Base-by-base conservation (phyloP, 2,329 filamentous ascomycete species). In the Fusarium buharicum region DNA sequence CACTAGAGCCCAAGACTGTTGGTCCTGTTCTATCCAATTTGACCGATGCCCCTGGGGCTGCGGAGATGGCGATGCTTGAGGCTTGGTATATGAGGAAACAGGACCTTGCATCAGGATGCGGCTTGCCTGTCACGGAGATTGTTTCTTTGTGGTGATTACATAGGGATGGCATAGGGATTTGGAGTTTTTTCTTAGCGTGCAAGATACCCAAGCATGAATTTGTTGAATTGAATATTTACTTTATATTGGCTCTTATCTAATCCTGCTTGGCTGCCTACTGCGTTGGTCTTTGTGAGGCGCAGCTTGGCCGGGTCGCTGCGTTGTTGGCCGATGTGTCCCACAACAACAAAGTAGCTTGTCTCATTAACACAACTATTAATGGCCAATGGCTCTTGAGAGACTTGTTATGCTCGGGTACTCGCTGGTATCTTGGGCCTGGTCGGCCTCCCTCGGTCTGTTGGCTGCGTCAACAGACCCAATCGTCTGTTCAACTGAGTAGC, bases 21-120 rank as follows among this genome's bases (percentile, higher is more conserved):
- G 57, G 61, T 4, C 44, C 53, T 1, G 17, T 54, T 1, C 18
- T 64, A 4, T 50, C 61, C 1, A 64, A 55, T 7, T 7, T 56
- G 38, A 55, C 55, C 2, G 60, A 62, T 9, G 12, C 37, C 10
- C 28, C 45, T 4, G 64, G 62, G 12, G 48, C 54, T 28, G 24
- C 36, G 18, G 69, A 70, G 44, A 50, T 71, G 56, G 43, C 54
- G 4, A 28, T 70, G 37, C 43, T 71, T 1, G 61, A 71, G 46
- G 63, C 60, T 4, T 71, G 69, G 69, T 66, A 71, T 40, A 12
- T 55, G 28, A 55, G 27, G 4, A 51, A 53, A 4, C 59, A 60
- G 11, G 64, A 57, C 8, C 18, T 64, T 2, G 18, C 59, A 5
- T 43, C 45, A 17, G 50, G 43, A 18, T 39, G 50, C 3, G 55